Conservation (phyloP, 129 eudicot genomes). For the Smallanthus sonchifolius region DNA sequence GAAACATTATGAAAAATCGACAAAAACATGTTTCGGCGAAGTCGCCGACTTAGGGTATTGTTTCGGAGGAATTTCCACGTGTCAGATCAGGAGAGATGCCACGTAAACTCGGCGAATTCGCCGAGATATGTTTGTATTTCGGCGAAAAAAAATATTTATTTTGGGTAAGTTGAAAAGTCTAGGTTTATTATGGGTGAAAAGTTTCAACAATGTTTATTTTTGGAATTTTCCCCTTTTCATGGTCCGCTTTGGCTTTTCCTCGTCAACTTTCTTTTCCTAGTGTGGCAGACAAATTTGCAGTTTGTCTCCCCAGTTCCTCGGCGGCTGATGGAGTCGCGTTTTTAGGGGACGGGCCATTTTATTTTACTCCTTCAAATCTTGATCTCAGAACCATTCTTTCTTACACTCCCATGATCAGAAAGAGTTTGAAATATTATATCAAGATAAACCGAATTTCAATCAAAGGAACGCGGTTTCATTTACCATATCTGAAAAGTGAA, state of each 20-base stretch:
- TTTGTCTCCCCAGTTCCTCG: slow-evolving; percentile 33
- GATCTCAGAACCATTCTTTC: slow-evolving; percentile 21
- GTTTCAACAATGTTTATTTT: too few species aligned
- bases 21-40: too few species aligned
- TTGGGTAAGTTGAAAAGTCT: too few species aligned
- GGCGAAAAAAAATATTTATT: too few species aligned
- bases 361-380: slow-evolving; percentile 20
- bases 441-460: neutral
- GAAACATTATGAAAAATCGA: too few species aligned
- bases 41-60: too few species aligned
- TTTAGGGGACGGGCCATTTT: slow-evolving; percentile 40
- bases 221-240: too few species aligned
- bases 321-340: slow-evolving; percentile 26
- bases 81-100: too few species aligned
- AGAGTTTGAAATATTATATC: neutral
- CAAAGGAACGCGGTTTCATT: neutral
- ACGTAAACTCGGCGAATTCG: too few species aligned
- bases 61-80: too few species aligned
- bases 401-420: neutral
- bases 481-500: neutral
- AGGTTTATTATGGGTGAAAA: too few species aligned
- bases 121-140: too few species aligned
- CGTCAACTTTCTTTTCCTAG: slow-evolving; percentile 10
- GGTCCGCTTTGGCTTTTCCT: slow-evolving; percentile 27
- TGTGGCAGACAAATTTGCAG: slow-evolving; percentile 23